Evolutionary conservation across 441 rosid species (phyloP), one percentile per base, ranked within the genome.

Genomic region (Pelargonium fulgidum): DNA sequence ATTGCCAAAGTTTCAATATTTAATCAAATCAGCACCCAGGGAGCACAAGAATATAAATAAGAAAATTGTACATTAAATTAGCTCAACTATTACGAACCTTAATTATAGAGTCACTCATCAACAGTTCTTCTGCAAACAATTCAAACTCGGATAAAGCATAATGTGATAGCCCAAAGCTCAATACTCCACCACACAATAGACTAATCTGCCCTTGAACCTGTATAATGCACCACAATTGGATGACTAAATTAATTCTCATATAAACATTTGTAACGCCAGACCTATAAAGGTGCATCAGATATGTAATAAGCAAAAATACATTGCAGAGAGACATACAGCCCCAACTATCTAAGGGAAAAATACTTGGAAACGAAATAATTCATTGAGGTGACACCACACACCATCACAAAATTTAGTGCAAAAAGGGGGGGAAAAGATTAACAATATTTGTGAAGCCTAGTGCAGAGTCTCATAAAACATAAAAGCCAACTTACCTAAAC

Each of bases 101-200:
- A 76, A 92, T 71, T 71, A 73, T 73, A 54, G 98, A 89, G 69
- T 92, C 88, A 41, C 96, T 96, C 92, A 90, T 87, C 81, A 92
- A 75, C 79, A 92, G 89, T 71, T 90, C 98, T 85, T 96, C 98
- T 19, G 96, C 95, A 85, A 92, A 83, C 81, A 92, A 75, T 75
- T 92, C 98, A 79, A 92, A 92, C 77, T 85, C 96, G 0, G 96
- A 92, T 41, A 89, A 79, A 68, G 90, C 88, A 81, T 75, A 84
- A 79, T 84, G 98, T 0, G 85, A 82, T 79, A 90, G 88, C 66
- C 96, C 98, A 81, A 92, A 92, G 82, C 89, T 89, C 78, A 92
- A 75, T 72, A 78, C 78, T 62, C 87, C 93, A 72, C 91, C 85
- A 73, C 82, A 75, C 29, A 87, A 85, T 75, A 92, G 64, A 71